Conservation (phyloP, 148 eudicot genomes). For the Pharnaceum exiguum region DNA sequence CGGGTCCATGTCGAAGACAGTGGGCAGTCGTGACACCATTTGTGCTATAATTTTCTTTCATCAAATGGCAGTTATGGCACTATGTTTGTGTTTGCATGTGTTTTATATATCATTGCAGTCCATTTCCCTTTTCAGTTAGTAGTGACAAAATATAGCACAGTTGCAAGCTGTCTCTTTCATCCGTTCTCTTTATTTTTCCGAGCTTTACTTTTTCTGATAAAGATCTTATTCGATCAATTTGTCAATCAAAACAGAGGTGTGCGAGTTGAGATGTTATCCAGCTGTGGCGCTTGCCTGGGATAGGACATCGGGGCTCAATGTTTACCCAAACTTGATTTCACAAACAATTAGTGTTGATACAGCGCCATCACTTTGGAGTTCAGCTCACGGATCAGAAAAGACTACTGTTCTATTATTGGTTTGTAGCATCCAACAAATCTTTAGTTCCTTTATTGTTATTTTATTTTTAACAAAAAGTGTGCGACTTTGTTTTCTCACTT, state of each 20-base stretch:
- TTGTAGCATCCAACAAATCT: constrained; percentile 11
- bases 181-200: too few relatives aligned
- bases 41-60: too few relatives aligned
- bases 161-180: too few relatives aligned
- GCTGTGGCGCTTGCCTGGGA: constrained; percentile 99
- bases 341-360: constrained; percentile 74
- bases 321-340: constrained; percentile 74
- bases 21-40: too few relatives aligned
- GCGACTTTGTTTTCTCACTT: not conserved
- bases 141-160: too few relatives aligned
- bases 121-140: too few relatives aligned
- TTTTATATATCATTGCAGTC: too few relatives aligned
- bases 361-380: constrained; percentile 87
- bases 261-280: constrained; percentile 94
- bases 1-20: too few relatives aligned
- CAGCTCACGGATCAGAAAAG: constrained; percentile 64
- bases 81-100: too few relatives aligned
- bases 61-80: too few relatives aligned
- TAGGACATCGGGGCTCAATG: constrained; percentile 70
- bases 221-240: too few relatives aligned
- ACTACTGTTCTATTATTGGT: constrained; percentile 79
- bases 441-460: not conserved
- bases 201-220: too few relatives aligned
- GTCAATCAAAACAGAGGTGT: constrained; percentile 47
- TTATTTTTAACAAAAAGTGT: not conserved